phyloP scores from a whole-genome alignment of 371 early-diverging fungal species.

The Choanephora cucurbitarum region DNA sequence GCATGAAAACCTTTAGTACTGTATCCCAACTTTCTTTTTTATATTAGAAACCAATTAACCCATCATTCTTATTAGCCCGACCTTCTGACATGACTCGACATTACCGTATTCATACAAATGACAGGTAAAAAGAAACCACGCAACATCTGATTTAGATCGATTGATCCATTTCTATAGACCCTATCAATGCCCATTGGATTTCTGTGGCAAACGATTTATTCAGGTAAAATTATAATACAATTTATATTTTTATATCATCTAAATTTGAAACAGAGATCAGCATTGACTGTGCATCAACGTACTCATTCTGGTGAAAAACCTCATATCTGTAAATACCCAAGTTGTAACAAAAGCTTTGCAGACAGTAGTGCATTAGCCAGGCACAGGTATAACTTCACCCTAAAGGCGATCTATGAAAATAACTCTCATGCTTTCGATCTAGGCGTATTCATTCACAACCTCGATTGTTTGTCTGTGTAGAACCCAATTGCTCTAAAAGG shows the following conservation, averaged over 20 bases:
- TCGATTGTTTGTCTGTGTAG: conserved; percentile 11
- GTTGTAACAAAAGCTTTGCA: conserved; percentile 63
- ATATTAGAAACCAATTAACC: background rate
- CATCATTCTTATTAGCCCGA: conserved; percentile 11
- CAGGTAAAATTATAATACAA: conserved; percentile 32
- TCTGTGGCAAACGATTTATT: conserved; percentile 34
- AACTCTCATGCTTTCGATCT: background rate
- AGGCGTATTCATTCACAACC: conserved; percentile 20
- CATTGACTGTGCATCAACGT: conserved; percentile 32
- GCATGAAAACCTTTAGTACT: conserved; percentile 29
- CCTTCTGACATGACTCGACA: conserved; percentile 32
- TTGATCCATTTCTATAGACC: conserved; percentile 14
- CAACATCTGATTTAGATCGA: background rate
- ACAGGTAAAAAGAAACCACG: conserved; percentile 12
- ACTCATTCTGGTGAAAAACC: conserved; percentile 75
- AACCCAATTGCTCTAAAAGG: conserved; percentile 12
- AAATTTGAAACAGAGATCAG: conserved; percentile 7
- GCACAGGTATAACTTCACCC: conserved; percentile 2
- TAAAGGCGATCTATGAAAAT: too few relatives aligned
- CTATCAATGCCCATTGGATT: conserved; percentile 22
- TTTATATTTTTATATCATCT: too few relatives aligned
- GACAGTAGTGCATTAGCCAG: conserved; percentile 12
- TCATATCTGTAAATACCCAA: conserved; percentile 59
- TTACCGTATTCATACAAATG: conserved; percentile 35
- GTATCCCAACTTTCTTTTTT: background rate